Evolutionary conservation across 2,329 filamentous ascomycete species (phyloP), one percentile per base, ranked within the genome.

Genomic region (Chlorencoelia australis): DNA sequence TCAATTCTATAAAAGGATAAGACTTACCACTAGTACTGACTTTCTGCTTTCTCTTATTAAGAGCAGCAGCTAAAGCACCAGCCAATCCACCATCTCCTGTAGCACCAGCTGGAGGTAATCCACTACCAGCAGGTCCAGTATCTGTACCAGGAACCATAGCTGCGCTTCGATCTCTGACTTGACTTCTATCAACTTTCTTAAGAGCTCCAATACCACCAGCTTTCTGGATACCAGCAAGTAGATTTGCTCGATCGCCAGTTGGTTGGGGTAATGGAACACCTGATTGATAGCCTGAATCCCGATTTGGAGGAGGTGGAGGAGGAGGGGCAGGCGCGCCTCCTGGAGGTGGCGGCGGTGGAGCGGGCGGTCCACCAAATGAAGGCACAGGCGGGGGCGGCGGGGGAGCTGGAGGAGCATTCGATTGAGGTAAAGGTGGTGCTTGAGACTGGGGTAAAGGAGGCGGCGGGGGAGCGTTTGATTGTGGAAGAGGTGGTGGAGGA

Each of bases 1-100:
- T 37, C 26, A 13, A 16, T 20, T 15, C 26, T 24, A 16, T 9
- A 15, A 30, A 33, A 16, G 13, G 24, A 9, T 10, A 9, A 18
- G 11, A 80, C 84, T 76, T 75, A 95, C 89, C 89, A 69, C 85
- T 94, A 59, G 84, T 81, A 63, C 84, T 85, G 58, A 95, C 89
- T 69, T 94, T 94, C 61, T 86, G 77, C 68, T 95, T 95, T 59
- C 89, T 73, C 64, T 84, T 82, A 55, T 80, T 75, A 51, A 88
- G 61, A 39, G 81, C 82, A 42, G 76, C 80, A 41, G 84, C 84
- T 50, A 94, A 64, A 31, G 86, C 88, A 63, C 82, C 85, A 15
- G 86, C 85, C 71, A 95, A 75, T 22, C 75, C 79, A 13, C 67
- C 69, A 28, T 69, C 69, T 33, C 64, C 58, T 32, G 66, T 57